A percentile compares a stretch with the other conserved stretches of the same genome.
These are phyloP conservation scores for Neltuma alba DNA, from an alignment of 306 rosid species.

Conservation along the genomic window DNA sequence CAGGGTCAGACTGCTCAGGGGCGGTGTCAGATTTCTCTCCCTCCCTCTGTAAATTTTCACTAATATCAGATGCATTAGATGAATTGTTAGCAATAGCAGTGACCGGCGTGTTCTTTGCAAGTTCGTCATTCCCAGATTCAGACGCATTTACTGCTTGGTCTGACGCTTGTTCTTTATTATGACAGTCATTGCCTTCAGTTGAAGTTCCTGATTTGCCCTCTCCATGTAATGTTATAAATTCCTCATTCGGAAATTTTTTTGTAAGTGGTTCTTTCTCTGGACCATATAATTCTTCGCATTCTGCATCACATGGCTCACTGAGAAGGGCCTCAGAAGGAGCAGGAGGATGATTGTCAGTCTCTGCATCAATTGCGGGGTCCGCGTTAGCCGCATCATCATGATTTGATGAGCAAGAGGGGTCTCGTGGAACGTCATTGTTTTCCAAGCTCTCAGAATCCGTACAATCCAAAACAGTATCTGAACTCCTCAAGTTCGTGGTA, in stretches of 20 bases:
- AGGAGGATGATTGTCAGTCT: constrained; percentile 50
- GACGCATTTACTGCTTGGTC: constrained; percentile 45
- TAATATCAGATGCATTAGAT: constrained; percentile 36
- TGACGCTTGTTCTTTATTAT: constrained; percentile 33
- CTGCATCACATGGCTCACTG: constrained; percentile 64
- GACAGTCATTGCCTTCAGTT: constrained; percentile 34
- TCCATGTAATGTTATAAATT: constrained; percentile 38
- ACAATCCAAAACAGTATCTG: constrained; percentile 41
- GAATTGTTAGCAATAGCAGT: constrained; percentile 37
- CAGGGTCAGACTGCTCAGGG: constrained; percentile 52
- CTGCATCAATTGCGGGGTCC: constrained; percentile 41
- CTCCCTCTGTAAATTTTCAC: constrained; percentile 38
- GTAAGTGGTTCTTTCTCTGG: constrained; percentile 72
- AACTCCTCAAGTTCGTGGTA: constrained; percentile 55
- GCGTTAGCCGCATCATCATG: constrained; percentile 33
- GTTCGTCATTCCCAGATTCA: constrained; percentile 39
- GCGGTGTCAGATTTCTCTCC: constrained; percentile 48
- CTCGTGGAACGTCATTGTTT: constrained; percentile 45
- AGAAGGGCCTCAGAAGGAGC: constrained; percentile 52
- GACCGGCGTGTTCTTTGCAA: constrained; percentile 35
- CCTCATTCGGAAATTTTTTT: constrained; percentile 47
- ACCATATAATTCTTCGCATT: constrained; percentile 86
- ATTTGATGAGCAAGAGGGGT: constrained; percentile 46
- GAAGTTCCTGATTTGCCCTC: constrained; percentile 41
- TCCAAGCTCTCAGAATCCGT: constrained; percentile 42